Evolutionary conservation across 2,329 filamentous ascomycete species (phyloP).

Genomic region (Paraphaeosphaeria sporulosa): DNA sequence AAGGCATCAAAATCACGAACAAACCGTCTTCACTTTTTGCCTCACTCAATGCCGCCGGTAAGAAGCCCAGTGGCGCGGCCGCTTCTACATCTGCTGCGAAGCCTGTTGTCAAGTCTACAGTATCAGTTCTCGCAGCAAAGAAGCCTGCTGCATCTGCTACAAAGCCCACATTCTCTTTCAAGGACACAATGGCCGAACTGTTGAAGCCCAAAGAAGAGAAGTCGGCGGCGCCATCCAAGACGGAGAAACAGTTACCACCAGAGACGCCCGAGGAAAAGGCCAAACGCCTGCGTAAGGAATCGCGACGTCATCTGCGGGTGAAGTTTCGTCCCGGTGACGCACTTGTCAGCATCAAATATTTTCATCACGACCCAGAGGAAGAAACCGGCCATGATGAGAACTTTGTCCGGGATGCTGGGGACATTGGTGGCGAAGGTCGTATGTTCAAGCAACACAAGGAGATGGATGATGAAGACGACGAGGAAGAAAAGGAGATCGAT

Average conservation of each 20-base stretch:
- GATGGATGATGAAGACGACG: constrained; percentile 68
- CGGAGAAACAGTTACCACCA: constrained; percentile 60
- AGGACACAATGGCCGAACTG: constrained; percentile 50
- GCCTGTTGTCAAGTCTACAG: constrained; percentile 34
- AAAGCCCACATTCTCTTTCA: constrained; percentile 49
- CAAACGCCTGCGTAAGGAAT: constrained; percentile 75
- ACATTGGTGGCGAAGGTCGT: constrained; percentile 70
- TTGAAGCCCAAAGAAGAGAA: constrained; percentile 65
- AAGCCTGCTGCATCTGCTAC: constrained; percentile 33
- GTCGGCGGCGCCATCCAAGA: constrained; percentile 55
- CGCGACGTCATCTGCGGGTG: constrained; percentile 73
- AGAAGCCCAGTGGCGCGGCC: constrained; percentile 47
- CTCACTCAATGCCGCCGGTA: constrained; percentile 54
- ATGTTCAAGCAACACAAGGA: constrained; percentile 67
- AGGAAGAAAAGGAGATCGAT: constrained; percentile 61
- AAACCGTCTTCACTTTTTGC: constrained; percentile 57
- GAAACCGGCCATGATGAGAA: constrained; percentile 72
- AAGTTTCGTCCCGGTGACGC: constrained; percentile 73
- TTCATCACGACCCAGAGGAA: constrained; percentile 75
- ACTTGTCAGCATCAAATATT: constrained; percentile 71
- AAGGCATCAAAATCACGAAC: constrained; percentile 49
- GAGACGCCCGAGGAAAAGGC: constrained; percentile 74
- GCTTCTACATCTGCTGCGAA: constrained; percentile 33
- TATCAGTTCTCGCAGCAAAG: constrained; percentile 35
- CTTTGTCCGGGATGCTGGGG: constrained; percentile 74